Conservation (phyloP, 495 filamentous ascomycete species). For the Penicillium lagena region DNA sequence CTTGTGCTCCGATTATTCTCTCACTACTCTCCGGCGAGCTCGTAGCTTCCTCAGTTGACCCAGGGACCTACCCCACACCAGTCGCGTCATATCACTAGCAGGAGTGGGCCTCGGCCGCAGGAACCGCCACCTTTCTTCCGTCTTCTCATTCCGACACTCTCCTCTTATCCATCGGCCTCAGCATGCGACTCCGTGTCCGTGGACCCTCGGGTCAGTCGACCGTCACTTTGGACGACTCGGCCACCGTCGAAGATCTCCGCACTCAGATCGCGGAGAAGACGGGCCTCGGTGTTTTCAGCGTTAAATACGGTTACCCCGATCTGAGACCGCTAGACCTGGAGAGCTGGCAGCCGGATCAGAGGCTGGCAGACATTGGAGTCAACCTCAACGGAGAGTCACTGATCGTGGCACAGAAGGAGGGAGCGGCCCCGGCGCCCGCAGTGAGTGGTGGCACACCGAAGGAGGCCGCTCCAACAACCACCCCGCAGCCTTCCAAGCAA, state of each 20-base stretch:
- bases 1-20: neutral
- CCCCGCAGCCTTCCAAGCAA: constrained; percentile 2
- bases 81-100: too few species aligned
- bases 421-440: constrained; percentile 2
- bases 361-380: constrained; percentile 50
- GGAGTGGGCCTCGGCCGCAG: too few species aligned
- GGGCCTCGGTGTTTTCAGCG: constrained; percentile 48
- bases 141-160: neutral
- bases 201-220: constrained; percentile 56
- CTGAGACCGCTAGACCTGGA: constrained; percentile 57
- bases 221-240: constrained; percentile 56
- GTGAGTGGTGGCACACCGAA: constrained; percentile 11
- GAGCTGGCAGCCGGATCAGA: constrained; percentile 34
- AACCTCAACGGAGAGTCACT: constrained; percentile 78
- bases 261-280: constrained; percentile 50
- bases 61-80: neutral
- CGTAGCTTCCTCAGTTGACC: constrained; percentile 2
- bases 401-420: constrained; percentile 53
- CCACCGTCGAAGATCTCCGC: constrained; percentile 59
- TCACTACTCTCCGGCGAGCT: constrained; percentile 1
- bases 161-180: neutral
- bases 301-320: constrained; percentile 86
- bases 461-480: constrained; percentile 11
- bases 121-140: too few species aligned
- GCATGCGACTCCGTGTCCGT: constrained; percentile 58